Evolutionary conservation across 2,329 filamentous ascomycete species (phyloP).

Genomic region (Coleophoma cylindrospora): DNA sequence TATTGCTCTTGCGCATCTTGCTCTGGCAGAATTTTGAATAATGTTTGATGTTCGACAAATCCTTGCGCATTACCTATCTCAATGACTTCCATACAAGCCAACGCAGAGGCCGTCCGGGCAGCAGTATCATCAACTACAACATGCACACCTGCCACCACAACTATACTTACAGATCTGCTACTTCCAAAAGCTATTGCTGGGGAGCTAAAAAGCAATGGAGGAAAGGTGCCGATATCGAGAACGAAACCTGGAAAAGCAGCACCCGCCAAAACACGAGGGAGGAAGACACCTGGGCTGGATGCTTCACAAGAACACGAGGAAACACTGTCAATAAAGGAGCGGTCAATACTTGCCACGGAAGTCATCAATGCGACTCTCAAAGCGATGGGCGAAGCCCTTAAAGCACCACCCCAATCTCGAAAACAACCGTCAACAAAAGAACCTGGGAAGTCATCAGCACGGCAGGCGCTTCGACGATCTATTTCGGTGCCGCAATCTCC

Average conservation of each 20-base stretch:
- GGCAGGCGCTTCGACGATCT: conserved; percentile 46
- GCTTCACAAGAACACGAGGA: conserved; percentile 22
- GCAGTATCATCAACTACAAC: conserved; percentile 40
- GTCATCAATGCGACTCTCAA: conserved; percentile 69
- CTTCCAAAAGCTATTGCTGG: conserved; percentile 25
- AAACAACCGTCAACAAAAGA: conserved; percentile 25
- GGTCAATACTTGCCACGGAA: conserved; percentile 64
- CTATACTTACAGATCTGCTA: conserved; percentile 40
- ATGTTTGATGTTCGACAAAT: conserved; percentile 25
- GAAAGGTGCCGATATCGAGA: conserved; percentile 1
- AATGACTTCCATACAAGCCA: conserved; percentile 34
- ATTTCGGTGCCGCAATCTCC: conserved; percentile 54
- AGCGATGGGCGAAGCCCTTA: conserved; percentile 61
- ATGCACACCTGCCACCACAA: conserved; percentile 40
- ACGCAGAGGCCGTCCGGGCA: conserved; percentile 41
- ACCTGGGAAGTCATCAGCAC: conserved; percentile 30
- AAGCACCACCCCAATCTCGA: conserved; percentile 28
- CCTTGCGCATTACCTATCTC: conserved; percentile 16
- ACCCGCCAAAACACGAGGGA: conserved; percentile 13
- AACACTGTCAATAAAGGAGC: conserved; percentile 51
- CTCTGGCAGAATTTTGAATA: conserved; percentile 17
- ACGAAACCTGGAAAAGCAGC: conserved; percentile 18
- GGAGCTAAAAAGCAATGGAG: not conserved
- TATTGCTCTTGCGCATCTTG: conserved; percentile 1
- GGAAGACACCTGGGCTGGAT: conserved; percentile 26